Percentiles rank a stretch among this genome's conserved stretches.
Evolutionary conservation across 345 rosid genomes (phyloP).

Genomic region (Arabis hirsuta): DNA sequence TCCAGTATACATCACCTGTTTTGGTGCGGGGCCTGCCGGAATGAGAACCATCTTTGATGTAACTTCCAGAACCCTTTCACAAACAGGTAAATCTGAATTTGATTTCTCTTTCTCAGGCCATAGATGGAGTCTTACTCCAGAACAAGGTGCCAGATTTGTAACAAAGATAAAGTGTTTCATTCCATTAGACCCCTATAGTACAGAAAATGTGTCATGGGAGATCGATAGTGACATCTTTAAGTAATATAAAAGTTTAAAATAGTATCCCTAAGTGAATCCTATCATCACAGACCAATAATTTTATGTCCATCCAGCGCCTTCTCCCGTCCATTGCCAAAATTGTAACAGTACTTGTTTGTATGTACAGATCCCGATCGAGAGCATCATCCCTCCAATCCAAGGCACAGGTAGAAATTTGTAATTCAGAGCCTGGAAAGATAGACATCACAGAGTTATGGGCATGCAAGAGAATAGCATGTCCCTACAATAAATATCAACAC

Average conservation of each 20-base stretch:
- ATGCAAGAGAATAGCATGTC: not conserved
- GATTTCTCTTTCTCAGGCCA: constrained; percentile 86
- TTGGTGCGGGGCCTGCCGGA: constrained; percentile 93
- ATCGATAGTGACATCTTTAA: constrained; percentile 15
- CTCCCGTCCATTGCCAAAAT: constrained; percentile 99
- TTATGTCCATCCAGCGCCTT: constrained; percentile 96
- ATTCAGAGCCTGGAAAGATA: constrained; percentile 64
- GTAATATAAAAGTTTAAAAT: constrained; percentile 28
- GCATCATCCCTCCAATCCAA: constrained; percentile 81
- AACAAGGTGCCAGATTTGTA: constrained; percentile 94
- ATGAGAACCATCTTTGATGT: constrained; percentile 95
- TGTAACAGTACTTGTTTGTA: constrained; percentile 78
- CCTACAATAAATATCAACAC: constrained; percentile 20
- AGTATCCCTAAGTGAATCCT: constrained; percentile 35
- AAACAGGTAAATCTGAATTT: constrained; percentile 55
- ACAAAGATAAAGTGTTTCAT: constrained; percentile 87
- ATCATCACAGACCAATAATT: constrained; percentile 67
- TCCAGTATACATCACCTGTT: constrained; percentile 61
- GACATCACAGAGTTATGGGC: constrained; percentile 4
- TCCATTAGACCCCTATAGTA: constrained; percentile 76
- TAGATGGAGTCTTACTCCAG: constrained; percentile 89
- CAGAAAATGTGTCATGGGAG: constrained; percentile 45
- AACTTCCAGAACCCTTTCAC: constrained; percentile 72
- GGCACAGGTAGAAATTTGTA: constrained; percentile 57
- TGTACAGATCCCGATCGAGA: constrained; percentile 90